Evolutionary conservation across 1,139 yeast species (phyloP).

Genomic region (Hanseniaspora sp.): DNA sequence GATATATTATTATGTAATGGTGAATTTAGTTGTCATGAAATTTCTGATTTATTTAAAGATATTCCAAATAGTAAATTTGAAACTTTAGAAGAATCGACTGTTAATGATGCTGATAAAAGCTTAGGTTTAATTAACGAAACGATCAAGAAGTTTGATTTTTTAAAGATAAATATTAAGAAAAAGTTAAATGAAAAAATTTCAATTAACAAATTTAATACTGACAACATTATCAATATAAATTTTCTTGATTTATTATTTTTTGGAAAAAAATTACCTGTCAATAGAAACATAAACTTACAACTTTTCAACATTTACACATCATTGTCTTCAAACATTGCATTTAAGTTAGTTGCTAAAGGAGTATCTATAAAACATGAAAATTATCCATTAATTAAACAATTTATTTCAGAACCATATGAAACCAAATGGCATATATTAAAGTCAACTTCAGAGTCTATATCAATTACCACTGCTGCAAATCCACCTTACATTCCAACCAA

Average conservation of each 20-base stretch:
- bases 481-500: conserved; percentile 65
- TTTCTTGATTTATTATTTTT: neutral
- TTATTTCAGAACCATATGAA: conserved; percentile 56
- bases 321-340: conserved; percentile 8
- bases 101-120: neutral
- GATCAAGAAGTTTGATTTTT: neutral
- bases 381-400: conserved; percentile 45
- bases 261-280: conserved; percentile 3
- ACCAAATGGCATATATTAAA: conserved; percentile 55
- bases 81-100: neutral
- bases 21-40: neutral
- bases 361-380: too few relatives aligned
- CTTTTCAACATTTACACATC: neutral
- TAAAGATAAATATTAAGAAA: neutral
- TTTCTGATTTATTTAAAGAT: neutral
- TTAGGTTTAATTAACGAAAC: neutral
- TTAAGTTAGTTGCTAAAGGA: conserved; percentile 5
- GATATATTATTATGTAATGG: neutral
- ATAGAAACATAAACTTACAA: neutral
- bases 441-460: conserved; percentile 32
- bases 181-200: neutral
- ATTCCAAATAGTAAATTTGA: conserved; percentile 5
- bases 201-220: neutral
- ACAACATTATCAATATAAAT: neutral
- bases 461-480: conserved; percentile 46